These are phyloP conservation scores for Onygenales sp. DNA, from an alignment of 2,329 filamentous ascomycete species.

Conservation along the genomic window DNA sequence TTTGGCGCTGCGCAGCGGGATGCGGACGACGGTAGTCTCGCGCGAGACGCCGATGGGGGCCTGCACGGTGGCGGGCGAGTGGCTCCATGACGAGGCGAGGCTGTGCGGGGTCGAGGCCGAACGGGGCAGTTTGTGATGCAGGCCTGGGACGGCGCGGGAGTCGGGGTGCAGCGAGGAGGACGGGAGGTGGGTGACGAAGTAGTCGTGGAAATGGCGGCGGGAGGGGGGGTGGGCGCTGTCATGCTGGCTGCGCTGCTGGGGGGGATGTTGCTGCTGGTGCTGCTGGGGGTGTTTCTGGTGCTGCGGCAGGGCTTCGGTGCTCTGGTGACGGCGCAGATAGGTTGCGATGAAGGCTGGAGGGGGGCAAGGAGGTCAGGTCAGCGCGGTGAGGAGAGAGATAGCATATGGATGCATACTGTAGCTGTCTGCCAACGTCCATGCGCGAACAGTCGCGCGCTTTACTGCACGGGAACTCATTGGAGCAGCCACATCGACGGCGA, in stretches of 20 bases:
- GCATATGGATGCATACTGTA: slow-evolving; percentile 23
- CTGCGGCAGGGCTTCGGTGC: slow-evolving; percentile 5
- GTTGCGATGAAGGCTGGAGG: slow-evolving; percentile 25
- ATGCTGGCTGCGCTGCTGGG: neutral
- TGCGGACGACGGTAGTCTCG: slow-evolving; percentile 88
- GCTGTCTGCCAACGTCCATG: slow-evolving; percentile 28
- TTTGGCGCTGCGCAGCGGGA: slow-evolving; percentile 85
- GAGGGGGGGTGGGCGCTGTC: neutral
- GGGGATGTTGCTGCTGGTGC: slow-evolving; percentile 5
- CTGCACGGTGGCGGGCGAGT: slow-evolving; percentile 49
- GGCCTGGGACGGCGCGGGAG: slow-evolving; percentile 52
- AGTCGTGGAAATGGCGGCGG: slow-evolving; percentile 69
- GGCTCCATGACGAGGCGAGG: slow-evolving; percentile 31
- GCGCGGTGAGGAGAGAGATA: slow-evolving; percentile 1
- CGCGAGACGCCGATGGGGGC: slow-evolving; percentile 52
- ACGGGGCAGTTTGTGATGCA: slow-evolving; percentile 78
- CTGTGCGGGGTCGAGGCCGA: slow-evolving; percentile 71
- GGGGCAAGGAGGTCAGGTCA: neutral
- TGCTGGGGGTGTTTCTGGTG: slow-evolving; percentile 10
- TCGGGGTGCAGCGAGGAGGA: slow-evolving; percentile 90
- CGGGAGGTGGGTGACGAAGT: slow-evolving; percentile 93
- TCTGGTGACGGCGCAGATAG: slow-evolving; percentile 21
- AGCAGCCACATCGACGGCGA: slow-evolving; percentile 16
- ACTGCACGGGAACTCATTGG: slow-evolving; percentile 31
- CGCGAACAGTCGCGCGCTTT: slow-evolving; percentile 30